phyloP scores from a whole-genome alignment of 768 basidiomycete species.

The Lentinula edodes region DNA sequence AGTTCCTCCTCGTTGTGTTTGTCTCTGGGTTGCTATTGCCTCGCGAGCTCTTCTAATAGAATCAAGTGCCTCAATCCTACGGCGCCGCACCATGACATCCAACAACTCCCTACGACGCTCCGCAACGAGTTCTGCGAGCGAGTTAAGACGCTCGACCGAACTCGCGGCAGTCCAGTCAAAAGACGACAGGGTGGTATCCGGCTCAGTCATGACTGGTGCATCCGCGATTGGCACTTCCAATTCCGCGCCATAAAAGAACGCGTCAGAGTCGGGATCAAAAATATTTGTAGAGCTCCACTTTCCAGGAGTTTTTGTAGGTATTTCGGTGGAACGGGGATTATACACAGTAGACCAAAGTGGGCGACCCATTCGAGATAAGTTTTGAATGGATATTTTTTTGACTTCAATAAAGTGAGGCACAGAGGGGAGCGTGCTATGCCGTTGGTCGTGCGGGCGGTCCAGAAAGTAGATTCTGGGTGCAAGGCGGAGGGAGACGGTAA shows the following conservation, averaged over 20 bases:
- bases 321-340: not conserved
- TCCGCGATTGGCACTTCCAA: not conserved
- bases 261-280: slow-evolving; percentile 1
- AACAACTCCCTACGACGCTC: not conserved
- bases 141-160: not conserved
- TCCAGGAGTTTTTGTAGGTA: not conserved
- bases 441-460: too few species aligned
- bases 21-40: not conserved
- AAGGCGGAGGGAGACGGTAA: too few species aligned
- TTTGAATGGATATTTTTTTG: not conserved
- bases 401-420: too few species aligned
- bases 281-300: not conserved
- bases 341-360: slow-evolving; percentile 1
- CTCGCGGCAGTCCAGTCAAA: not conserved
- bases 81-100: not conserved
- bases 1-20: not conserved
- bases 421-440: not conserved
- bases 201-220: not conserved
- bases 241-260: not conserved
- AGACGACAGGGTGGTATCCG: not conserved
- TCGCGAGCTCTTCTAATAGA: not conserved
- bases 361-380: not conserved
- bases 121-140: not conserved
- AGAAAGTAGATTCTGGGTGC: too few species aligned
- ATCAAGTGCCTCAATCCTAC: not conserved